These are phyloP conservation scores for Acer campestre DNA, from an alignment of 345 rosid genomes.

Conservation along the genomic window DNA sequence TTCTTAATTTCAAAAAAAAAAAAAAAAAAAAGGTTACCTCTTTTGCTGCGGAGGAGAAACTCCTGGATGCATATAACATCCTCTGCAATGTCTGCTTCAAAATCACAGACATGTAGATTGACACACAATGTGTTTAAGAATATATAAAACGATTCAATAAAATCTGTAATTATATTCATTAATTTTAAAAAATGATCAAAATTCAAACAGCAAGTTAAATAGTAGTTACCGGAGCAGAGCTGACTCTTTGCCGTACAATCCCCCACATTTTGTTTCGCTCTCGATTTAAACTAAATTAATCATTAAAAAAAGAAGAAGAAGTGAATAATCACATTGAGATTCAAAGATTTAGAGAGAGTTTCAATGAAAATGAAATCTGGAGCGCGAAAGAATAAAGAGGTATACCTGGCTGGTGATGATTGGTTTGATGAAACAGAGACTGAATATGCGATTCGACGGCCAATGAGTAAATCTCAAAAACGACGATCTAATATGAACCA, in stretches of 20 bases:
- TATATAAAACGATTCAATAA: too few relatives aligned
- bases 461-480: not conserved
- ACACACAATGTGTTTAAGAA: not conserved
- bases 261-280: slow-evolving; percentile 52
- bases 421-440: slow-evolving; percentile 4
- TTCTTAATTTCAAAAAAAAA: not conserved
- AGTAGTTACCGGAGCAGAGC: slow-evolving; percentile 31
- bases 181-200: too few relatives aligned
- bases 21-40: slow-evolving; percentile 48
- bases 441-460: not conserved
- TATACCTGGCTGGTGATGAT: not conserved
- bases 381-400: not conserved
- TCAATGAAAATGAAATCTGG: not conserved
- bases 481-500: not conserved
- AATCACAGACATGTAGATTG: not conserved
- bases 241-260: slow-evolving; percentile 52
- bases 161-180: too few relatives aligned
- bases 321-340: not conserved
- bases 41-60: slow-evolving; percentile 65
- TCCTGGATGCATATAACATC: slow-evolving; percentile 23
- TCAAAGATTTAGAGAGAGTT: not conserved
- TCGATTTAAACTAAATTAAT: not conserved
- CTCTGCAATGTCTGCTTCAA: not conserved
- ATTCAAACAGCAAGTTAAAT: not conserved
- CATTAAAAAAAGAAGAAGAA: not conserved